phyloP scores from a whole-genome alignment of 805 yeast genomes.

The Wilhelminamyces savonicus region DNA sequence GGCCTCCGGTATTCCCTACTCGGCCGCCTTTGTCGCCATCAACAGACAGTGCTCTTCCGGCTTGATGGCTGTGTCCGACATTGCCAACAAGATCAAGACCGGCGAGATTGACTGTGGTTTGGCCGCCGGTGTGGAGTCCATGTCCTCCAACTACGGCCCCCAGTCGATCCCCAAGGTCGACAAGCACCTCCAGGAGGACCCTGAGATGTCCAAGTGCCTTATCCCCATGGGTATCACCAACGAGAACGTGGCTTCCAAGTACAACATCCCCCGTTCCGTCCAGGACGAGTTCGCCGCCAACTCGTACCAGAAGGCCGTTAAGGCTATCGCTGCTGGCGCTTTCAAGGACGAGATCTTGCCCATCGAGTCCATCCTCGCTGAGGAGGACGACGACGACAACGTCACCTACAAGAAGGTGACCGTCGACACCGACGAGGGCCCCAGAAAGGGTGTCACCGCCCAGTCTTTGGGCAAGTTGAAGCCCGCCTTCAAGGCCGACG shows the following conservation, averaged over 20 bases:
- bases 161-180: constrained; percentile 53
- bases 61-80: constrained; percentile 80
- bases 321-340: constrained; percentile 62
- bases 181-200: constrained; percentile 25
- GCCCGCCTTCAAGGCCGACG: constrained; percentile 84
- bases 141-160: constrained; percentile 88
- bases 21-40: constrained; percentile 72
- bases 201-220: constrained; percentile 55
- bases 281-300: constrained; percentile 89
- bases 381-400: constrained; percentile 49
- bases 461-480: constrained; percentile 65
- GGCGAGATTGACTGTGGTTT: constrained; percentile 92
- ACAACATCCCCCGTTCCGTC: constrained; percentile 53
- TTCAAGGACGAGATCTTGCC: constrained; percentile 90
- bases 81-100: constrained; percentile 77
- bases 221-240: constrained; percentile 96
- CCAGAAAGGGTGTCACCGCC: constrained; percentile 80
- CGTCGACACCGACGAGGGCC: constrained; percentile 80
- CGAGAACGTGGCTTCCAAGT: constrained; percentile 78
- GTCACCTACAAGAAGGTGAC: constrained; percentile 33
- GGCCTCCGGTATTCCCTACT: constrained; percentile 84
- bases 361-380: constrained; percentile 52
- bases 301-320: constrained; percentile 80
- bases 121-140: constrained; percentile 91
- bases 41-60: constrained; percentile 97